Base-by-base conservation (phyloP, 208 protist genomes). In the Trichomonas gallinae region DNA sequence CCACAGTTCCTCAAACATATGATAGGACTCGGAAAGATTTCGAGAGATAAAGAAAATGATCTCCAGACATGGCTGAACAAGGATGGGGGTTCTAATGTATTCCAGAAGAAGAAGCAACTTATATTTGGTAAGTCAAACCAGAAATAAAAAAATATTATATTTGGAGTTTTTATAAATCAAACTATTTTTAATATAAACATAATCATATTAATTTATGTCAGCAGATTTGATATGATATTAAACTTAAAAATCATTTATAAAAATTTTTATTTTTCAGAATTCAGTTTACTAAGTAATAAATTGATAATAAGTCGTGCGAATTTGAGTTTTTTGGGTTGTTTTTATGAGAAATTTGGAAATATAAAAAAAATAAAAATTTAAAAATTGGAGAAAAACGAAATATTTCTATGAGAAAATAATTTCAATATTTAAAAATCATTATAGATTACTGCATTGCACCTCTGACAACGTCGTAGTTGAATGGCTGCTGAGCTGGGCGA, bases 1-100 rank as follows among this genome's bases (percentile, higher is more conserved):
- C 87, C 87, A 44, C 87, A 93, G 26, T 93, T 93, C 44, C 46
- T 93, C 40, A 93, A 93, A 21, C 87, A 93, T 38, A 38, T 93
- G 44, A 51, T 93, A 9, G 87, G 87, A 17, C 31, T 93, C 6
- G 87, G 87, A 44, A 93, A 93, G n/a, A 40, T 93, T 34, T 44
- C 23, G 4, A 42, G 36, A 51, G 45, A 38, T 93, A 42, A 93
- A 93, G 87, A 93, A 51, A 51, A 34, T 17, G 44, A 34, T 9
- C 3, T 51, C 0, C 42, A 93, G 3, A 8, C 17, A 38, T 48
- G 44, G 40, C 26, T 51, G 0, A 40, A 42, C 46, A n/a, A 51
- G 1, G 44, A 93, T 85, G 34, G 34, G 11, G 21, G 10, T 40
- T 42, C 26, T 15, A 40, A 11, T 85, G 81, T 40, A n/a, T 85